Evolutionary conservation across 345 rosid genomes (phyloP), one percentile per base, ranked within the genome.

Genomic region (Clausena lansium): DNA sequence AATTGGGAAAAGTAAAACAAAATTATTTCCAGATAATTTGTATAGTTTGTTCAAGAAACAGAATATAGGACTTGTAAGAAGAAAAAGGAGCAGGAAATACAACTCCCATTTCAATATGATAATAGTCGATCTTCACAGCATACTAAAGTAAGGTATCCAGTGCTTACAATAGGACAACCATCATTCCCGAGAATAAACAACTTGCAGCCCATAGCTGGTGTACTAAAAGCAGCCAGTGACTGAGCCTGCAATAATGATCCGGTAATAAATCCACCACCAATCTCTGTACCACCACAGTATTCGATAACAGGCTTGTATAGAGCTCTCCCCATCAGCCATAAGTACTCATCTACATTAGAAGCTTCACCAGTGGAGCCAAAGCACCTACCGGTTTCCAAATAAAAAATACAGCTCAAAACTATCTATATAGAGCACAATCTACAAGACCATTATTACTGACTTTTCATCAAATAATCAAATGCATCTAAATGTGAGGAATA

Each of bases 341-440:
- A 86, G 84, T 90, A 91, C 81, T 96, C 99, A 35, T 96, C 98
- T 15, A 89, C 91, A 74, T 86, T 93, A 38, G 99, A 96, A 73
- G 99, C 99, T 90, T 96, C 99, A 72, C 99, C 99, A n/a, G 92
- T 94, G 81, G 99, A 96, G 76, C 89, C 87, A 85, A 92, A 96
- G 84, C 97, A 96, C 81, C 99, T 94, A 77, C 73, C 73, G 76
- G 75, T 78, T 79, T 78, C 75, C 75, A 82, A 57, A 81, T 61
- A 47, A 80, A 57, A 71, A 77, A 73, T 15, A 61, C 13, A 80
- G 73, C 60, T 67, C 54, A 79, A 45, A 84, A 80, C 1, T 77
- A 60, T 83, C 60, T 84, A 66, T 55, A 20, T 14, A 3, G 50
- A 20, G 60, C n/a, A 73, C 4, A 70, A 72, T 50, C 73, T 71